Evolutionary conservation across 2,329 filamentous ascomycete species (phyloP), one percentile per base, ranked within the genome.

Genomic region (Corinectria fuckeliana): DNA sequence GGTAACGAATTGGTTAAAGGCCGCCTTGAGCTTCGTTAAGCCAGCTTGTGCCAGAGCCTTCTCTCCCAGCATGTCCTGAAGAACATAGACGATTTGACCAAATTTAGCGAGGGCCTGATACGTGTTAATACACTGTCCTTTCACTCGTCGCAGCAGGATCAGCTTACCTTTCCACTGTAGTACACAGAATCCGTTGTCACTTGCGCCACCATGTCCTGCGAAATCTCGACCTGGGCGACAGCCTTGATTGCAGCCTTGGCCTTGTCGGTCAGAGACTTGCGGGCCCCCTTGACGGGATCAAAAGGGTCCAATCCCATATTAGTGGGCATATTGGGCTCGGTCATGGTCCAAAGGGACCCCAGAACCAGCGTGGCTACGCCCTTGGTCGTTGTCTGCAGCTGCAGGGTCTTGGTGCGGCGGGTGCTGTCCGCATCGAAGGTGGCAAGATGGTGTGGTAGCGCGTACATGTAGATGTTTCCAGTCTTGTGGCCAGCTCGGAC

Each of bases 161-260:
- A 7, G 60, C 75, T 66, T 60, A 84, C 90, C 81, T 94, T 98
- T 67, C 95, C 95, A 67, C 91, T 91, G 75, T 90, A 97, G 76
- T 98, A 98, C 87, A 97, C 93, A 34, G 92, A 96, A 72, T 94
- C 85, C 32, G 91, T 80, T 63, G 95, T 86, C 5, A 87, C 87
- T 70, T 95, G 89, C 0, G 80, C 78, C n/a, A 80, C 75, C 75
- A 97, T 91, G 72, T 93, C 84, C 75, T 95, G 89, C 1, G 85
- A 83, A 1, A 96, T 79, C 74, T 99, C 95, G 18, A 81, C 83
- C n/a, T 82, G 80, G 1, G 92, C 90, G 8, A 88, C 80, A 1
- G 82, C 79, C 32, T 79, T 77, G 56, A 96, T 89, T 2, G 80
- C 78, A 2, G 81, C 73, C 65, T 88, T 86, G 1, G 87, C 84